Conservation (phyloP, 495 filamentous ascomycete species). For the Neurospora terricola region DNA sequence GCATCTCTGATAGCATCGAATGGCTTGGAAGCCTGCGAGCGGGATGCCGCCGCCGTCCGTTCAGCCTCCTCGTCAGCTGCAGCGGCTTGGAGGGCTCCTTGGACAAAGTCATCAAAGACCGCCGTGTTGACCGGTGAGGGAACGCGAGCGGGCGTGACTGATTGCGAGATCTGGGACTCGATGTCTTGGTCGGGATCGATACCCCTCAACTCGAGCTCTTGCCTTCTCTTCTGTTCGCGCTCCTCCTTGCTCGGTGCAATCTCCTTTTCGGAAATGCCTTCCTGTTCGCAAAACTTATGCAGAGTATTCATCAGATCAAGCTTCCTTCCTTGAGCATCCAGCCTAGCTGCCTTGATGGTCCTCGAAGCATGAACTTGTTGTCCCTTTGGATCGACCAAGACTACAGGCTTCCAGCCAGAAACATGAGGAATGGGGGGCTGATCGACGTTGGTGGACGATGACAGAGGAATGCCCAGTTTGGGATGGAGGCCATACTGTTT, state of each 20-base stretch:
- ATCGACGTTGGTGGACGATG: slow-evolving; percentile 26
- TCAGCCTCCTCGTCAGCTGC: slow-evolving; percentile 14
- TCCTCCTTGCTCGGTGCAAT: slow-evolving; percentile 24
- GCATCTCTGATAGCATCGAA: slow-evolving; percentile 41
- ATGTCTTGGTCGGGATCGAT: slow-evolving; percentile 18
- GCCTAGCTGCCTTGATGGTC: slow-evolving; percentile 23
- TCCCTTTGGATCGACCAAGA: slow-evolving; percentile 24
- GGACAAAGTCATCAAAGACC: slow-evolving; percentile 12
- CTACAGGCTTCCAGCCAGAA: slow-evolving; percentile 26
- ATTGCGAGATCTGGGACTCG: not conserved
- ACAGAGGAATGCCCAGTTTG: slow-evolving; percentile 29
- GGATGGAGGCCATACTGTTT: slow-evolving; percentile 36
- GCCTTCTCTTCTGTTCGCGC: slow-evolving; percentile 19
- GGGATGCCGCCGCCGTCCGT: slow-evolving; percentile 9
- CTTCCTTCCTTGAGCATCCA: slow-evolving; percentile 19
- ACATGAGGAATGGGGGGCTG: slow-evolving; percentile 23
- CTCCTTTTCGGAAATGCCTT: slow-evolving; percentile 24
- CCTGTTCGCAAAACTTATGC: slow-evolving; percentile 17
- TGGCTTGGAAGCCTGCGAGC: slow-evolving; percentile 23
- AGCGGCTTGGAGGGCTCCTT: slow-evolving; percentile 10
- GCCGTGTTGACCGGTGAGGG: not conserved
- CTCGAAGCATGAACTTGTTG: slow-evolving; percentile 30
- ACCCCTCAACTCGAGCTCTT: slow-evolving; percentile 10
- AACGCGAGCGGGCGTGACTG: not conserved
- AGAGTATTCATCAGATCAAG: slow-evolving; percentile 12